phyloP scores from a whole-genome alignment of 495 filamentous ascomycete species.

The Amniculicola lignicola region DNA sequence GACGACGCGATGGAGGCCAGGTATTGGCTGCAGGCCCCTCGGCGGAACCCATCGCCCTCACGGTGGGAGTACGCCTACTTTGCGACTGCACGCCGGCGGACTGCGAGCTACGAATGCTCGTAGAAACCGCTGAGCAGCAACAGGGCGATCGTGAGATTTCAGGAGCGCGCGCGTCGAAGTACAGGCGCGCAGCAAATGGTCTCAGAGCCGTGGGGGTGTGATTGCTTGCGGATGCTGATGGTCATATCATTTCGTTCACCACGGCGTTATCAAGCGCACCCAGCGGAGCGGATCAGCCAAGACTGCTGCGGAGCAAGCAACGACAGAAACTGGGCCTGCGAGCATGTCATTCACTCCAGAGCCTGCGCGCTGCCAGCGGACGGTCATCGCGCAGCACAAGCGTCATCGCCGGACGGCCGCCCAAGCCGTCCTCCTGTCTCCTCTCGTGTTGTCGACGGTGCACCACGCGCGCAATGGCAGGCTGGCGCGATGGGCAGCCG shows the following conservation, averaged over 20 bases:
- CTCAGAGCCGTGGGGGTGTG: slow-evolving; percentile 22
- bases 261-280: slow-evolving; percentile 20
- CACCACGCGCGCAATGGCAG: not conserved
- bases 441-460: not conserved
- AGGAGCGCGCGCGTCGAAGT: not conserved
- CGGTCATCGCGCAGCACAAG: too few relatives aligned
- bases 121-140: not conserved
- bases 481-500: slow-evolving; percentile 10
- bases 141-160: not conserved
- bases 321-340: slow-evolving; percentile 15
- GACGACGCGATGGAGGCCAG: too few relatives aligned
- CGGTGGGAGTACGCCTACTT: too few relatives aligned
- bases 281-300: slow-evolving; percentile 27
- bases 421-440: not conserved
- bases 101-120: too few relatives aligned
- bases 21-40: too few relatives aligned
- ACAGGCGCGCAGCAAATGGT: not conserved
- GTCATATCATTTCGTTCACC: slow-evolving; percentile 21
- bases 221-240: slow-evolving; percentile 11
- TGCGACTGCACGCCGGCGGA: too few relatives aligned
- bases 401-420: not conserved
- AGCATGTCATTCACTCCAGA: slow-evolving; percentile 1
- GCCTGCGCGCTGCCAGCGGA: not conserved
- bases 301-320: slow-evolving; percentile 13
- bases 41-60: too few relatives aligned